Evolutionary conservation across 306 rosid species (phyloP).

Genomic region (Purshia tridentata): DNA sequence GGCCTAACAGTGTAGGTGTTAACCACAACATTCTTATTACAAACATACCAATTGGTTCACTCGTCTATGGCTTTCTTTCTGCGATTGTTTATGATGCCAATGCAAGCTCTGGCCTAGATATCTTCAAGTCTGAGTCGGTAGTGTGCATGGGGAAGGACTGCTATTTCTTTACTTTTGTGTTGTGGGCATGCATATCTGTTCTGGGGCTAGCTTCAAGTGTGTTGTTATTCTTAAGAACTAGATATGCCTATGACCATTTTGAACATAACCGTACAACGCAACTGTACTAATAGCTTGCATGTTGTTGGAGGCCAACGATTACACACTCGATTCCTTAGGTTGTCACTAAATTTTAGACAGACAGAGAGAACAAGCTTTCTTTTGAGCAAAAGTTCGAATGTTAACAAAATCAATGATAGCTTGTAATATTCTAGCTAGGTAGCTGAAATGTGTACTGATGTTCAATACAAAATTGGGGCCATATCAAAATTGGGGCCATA

Average conservation of each 20-base stretch:
- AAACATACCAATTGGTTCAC: slow-evolving; percentile 89
- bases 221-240: slow-evolving; percentile 75
- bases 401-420: neutral
- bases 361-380: neutral
- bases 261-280: slow-evolving; percentile 63
- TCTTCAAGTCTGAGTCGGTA: slow-evolving; percentile 28
- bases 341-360: neutral
- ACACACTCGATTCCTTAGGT: neutral
- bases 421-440: no score
- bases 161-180: slow-evolving; percentile 72
- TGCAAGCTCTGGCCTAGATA: slow-evolving; percentile 27
- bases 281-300: slow-evolving; percentile 20
- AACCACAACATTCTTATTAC: slow-evolving; percentile 92
- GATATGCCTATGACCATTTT: slow-evolving; percentile 69
- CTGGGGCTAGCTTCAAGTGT: slow-evolving; percentile 66
- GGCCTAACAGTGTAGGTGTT: slow-evolving; percentile 75
- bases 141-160: slow-evolving; percentile 91
- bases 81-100: slow-evolving; percentile 74
- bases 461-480: neutral
- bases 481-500: neutral
- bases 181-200: slow-evolving; percentile 80
- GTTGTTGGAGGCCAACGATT: neutral
- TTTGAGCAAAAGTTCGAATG: neutral
- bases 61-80: slow-evolving; percentile 74
- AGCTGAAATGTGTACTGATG: neutral